A percentile compares a stretch with the other conserved stretches of the same genome.
These are phyloP conservation scores for Cercophora sp. DNA, from an alignment of 495 filamentous ascomycete genomes.

Conservation along the genomic window DNA sequence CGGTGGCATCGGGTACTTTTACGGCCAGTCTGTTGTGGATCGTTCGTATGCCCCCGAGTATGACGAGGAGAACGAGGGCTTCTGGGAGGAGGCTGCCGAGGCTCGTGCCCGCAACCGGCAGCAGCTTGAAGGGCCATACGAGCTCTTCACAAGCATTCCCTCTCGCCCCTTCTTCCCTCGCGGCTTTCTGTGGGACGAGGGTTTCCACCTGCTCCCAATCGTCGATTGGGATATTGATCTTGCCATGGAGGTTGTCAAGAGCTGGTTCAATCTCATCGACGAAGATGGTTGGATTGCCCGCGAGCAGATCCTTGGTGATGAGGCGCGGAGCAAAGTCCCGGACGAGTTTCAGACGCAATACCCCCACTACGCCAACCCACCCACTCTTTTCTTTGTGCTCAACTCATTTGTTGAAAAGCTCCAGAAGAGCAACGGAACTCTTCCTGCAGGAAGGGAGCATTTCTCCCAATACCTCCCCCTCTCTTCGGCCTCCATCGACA, in stretches of 20 bases:
- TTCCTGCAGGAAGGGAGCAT: slow-evolving; percentile 27
- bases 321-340: slow-evolving; percentile 94
- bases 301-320: slow-evolving; percentile 92
- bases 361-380: slow-evolving; percentile 96
- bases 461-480: slow-evolving; percentile 34
- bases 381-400: slow-evolving; percentile 89
- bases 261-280: slow-evolving; percentile 94
- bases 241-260: slow-evolving; percentile 85
- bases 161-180: slow-evolving; percentile 94
- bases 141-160: slow-evolving; percentile 90
- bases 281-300: slow-evolving; percentile 97
- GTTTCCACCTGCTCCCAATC: slow-evolving; percentile 90
- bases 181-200: slow-evolving; percentile 97
- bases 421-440: slow-evolving; percentile 36
- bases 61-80: slow-evolving; percentile 93
- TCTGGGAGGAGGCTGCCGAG: slow-evolving; percentile 83
- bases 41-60: slow-evolving; percentile 87
- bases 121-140: slow-evolving; percentile 73
- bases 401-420: slow-evolving; percentile 78
- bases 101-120: slow-evolving; percentile 64
- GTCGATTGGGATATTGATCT: slow-evolving; percentile 92
- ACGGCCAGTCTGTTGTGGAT: slow-evolving; percentile 81
- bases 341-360: slow-evolving; percentile 94
- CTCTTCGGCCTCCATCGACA: slow-evolving; percentile 59
- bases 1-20: slow-evolving; percentile 93